These are phyloP conservation scores for Cladorrhinum samala DNA, from an alignment of 495 filamentous ascomycete genomes.

Conservation along the genomic window DNA sequence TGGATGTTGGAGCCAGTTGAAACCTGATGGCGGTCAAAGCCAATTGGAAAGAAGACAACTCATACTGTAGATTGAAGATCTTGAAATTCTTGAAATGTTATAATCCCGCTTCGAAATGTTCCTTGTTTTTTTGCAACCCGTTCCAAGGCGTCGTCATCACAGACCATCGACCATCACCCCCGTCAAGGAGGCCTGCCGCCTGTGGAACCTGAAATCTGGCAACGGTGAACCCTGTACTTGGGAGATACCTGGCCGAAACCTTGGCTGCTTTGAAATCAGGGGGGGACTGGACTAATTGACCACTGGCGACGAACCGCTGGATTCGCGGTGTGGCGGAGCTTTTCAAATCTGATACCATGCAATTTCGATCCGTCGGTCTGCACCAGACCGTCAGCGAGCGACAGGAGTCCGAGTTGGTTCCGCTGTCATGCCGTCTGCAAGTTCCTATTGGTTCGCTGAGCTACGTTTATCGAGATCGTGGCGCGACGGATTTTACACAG, in stretches of 20 bases:
- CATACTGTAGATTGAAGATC: too few relatives aligned
- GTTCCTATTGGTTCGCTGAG: slow-evolving; percentile 10
- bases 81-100: too few relatives aligned
- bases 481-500: slow-evolving; percentile 11
- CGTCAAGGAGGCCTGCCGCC: background rate
- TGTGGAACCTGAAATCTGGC: slow-evolving; percentile 7
- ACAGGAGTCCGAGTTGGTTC: slow-evolving; percentile 1
- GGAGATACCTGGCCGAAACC: slow-evolving; percentile 9
- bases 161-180: too few relatives aligned
- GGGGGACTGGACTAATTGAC: slow-evolving; percentile 8
- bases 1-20: too few relatives aligned
- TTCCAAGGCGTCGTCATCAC: too few relatives aligned
- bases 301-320: background rate
- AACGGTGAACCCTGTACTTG: slow-evolving; percentile 4
- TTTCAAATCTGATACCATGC: slow-evolving; percentile 13
- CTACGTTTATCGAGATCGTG: slow-evolving; percentile 16
- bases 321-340: slow-evolving; percentile 18
- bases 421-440: background rate
- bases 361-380: slow-evolving; percentile 16
- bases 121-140: slow-evolving; percentile 1
- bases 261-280: slow-evolving; percentile 13
- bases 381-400: slow-evolving; percentile 6
- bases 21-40: too few relatives aligned
- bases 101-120: background rate
- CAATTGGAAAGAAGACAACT: too few relatives aligned